Conservation (phyloP, 1,284 basidiomycete species). For the Puccinia triticina region DNA sequence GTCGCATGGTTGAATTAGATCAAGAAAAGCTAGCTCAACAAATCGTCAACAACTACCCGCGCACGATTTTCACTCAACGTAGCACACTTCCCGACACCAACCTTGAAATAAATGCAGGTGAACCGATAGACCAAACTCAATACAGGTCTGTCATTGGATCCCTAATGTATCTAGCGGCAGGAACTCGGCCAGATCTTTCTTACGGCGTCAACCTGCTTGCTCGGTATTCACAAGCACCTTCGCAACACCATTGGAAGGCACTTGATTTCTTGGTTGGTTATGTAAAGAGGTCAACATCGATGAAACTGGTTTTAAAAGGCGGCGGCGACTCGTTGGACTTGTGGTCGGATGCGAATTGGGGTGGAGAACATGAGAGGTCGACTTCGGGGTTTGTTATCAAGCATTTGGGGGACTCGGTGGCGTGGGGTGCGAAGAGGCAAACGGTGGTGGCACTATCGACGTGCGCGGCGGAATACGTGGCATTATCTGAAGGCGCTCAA, state of each 20-base stretch:
- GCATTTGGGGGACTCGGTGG: background rate
- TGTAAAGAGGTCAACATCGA: background rate
- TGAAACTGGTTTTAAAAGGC: background rate
- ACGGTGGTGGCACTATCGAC: conserved; percentile 20
- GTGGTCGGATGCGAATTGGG: conserved; percentile 30
- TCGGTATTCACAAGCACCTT: background rate
- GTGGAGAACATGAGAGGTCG: conserved; percentile 9
- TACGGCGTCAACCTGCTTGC: conserved; percentile 21
- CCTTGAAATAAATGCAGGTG: background rate
- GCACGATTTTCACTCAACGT: background rate
- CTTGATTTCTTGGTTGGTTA: background rate
- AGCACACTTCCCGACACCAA: background rate
- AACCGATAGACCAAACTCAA: background rate
- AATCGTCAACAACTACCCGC: background rate
- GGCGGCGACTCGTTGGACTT: background rate
- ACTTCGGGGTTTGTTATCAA: background rate
- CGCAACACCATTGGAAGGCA: background rate
- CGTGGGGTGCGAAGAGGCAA: conserved; percentile 22
- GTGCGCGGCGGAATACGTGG: conserved; percentile 21
- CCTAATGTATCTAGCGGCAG: background rate
- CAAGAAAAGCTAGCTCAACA: background rate
- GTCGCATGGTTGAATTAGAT: background rate
- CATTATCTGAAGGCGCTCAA: background rate
- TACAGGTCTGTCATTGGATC: conserved; percentile 9
- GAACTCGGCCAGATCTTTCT: conserved; percentile 10